Evolutionary conservation across 805 yeast genomes (phyloP).

Genomic region (Lipomyces mesembrius): DNA sequence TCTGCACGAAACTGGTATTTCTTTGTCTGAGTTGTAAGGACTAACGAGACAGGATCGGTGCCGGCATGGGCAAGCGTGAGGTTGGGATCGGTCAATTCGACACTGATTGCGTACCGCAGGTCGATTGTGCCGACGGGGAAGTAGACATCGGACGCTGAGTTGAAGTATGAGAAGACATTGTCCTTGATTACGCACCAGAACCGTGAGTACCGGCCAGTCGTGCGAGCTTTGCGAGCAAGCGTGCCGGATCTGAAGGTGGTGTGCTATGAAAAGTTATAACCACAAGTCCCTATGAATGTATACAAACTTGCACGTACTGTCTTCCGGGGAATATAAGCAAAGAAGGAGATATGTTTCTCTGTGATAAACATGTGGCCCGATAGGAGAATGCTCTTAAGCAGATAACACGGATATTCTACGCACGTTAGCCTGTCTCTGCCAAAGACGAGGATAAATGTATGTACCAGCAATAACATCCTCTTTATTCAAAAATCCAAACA

Average conservation of each 20-base stretch:
- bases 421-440: background rate
- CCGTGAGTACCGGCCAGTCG: conserved; percentile 52
- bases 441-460: conserved; percentile 10
- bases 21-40: conserved; percentile 55
- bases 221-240: conserved; percentile 51
- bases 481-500: conserved; percentile 21
- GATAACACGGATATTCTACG: conserved; percentile 73
- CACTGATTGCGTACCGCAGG: conserved; percentile 63
- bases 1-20: conserved; percentile 74
- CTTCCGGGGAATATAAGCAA: conserved; percentile 74
- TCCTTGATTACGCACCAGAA: conserved; percentile 82
- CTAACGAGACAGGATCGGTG: conserved; percentile 55
- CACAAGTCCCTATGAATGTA: too few species aligned
- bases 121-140: conserved; percentile 81
- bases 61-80: conserved; percentile 29
- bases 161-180: conserved; percentile 68
- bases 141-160: conserved; percentile 76
- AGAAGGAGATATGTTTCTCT: conserved; percentile 63
- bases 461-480: conserved; percentile 38
- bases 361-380: conserved; percentile 88
- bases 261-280: conserved; percentile 12
- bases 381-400: conserved; percentile 75
- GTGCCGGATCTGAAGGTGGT: conserved; percentile 55
- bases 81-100: conserved; percentile 53
- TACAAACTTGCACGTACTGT: conserved; percentile 43